Conservation (phyloP, 345 rosid genomes). For the Punica granatum region DNA sequence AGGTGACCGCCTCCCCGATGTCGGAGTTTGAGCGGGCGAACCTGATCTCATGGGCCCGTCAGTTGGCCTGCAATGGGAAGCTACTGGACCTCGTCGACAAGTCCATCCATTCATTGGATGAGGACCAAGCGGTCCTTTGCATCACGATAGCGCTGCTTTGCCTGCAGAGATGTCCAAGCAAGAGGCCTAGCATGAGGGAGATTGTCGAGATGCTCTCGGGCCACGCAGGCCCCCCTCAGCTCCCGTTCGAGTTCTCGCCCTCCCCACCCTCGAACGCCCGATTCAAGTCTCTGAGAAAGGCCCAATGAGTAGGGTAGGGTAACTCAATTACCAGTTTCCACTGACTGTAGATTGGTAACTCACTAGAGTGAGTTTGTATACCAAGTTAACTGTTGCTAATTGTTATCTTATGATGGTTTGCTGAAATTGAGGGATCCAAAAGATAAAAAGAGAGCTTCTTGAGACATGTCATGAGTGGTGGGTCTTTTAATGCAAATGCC, state of each 20-base stretch:
- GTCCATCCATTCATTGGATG: constrained; percentile 40
- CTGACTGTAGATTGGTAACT: background rate
- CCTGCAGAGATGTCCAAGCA: constrained; percentile 63
- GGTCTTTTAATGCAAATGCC: too few relatives aligned
- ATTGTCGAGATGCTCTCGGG: constrained; percentile 72
- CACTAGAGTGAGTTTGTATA: too few relatives aligned
- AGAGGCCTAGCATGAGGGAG: constrained; percentile 73
- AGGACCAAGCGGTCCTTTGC: constrained; percentile 67
- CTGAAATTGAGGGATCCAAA: too few relatives aligned
- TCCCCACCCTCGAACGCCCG: constrained; percentile 61
- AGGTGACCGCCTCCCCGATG: constrained; percentile 63
- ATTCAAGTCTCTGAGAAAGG: constrained; percentile 39
- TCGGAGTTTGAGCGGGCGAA: constrained; percentile 81
- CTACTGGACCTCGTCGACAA: constrained; percentile 73
- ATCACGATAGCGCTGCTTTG: constrained; percentile 67
- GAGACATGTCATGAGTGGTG: too few relatives aligned
- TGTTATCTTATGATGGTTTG: too few relatives aligned
- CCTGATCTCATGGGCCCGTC: constrained; percentile 83
- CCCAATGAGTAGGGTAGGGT: constrained; percentile 18
- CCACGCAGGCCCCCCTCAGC: constrained; percentile 39
- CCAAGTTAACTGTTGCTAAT: background rate
- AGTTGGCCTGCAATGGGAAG: constrained; percentile 61
- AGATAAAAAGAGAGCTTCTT: too few relatives aligned
- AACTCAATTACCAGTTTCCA: background rate
- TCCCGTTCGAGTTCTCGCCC: constrained; percentile 78